phyloP scores from a whole-genome alignment of 2,329 filamentous ascomycete species.

The Hirsutella rhossiliensis region DNA sequence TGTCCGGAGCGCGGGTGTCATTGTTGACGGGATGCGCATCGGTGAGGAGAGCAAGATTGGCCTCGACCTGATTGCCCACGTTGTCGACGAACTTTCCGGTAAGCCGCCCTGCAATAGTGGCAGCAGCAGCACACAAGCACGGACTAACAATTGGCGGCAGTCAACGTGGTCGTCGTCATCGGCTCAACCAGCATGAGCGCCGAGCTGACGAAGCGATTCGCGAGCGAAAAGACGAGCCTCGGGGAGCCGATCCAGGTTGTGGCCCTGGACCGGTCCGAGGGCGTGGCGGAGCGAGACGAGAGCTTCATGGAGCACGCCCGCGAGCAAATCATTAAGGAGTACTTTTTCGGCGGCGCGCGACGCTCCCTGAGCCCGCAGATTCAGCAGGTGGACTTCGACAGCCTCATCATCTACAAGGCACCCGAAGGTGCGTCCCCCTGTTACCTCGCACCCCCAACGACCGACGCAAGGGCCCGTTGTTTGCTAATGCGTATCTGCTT shows the following conservation, averaged over 20 bases:
- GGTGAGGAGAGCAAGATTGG: slow-evolving; percentile 53
- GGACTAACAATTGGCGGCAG: slow-evolving; percentile 36
- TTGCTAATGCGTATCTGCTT: too few species aligned
- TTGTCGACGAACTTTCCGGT: slow-evolving; percentile 47
- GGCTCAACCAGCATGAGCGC: slow-evolving; percentile 67
- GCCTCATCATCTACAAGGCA: slow-evolving; percentile 61
- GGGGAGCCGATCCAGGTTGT: slow-evolving; percentile 65
- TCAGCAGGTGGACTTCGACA: slow-evolving; percentile 68
- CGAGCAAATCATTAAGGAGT: slow-evolving; percentile 72
- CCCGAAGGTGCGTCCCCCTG: slow-evolving; percentile 38
- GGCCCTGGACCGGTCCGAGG: slow-evolving; percentile 72
- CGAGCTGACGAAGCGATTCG: slow-evolving; percentile 61
- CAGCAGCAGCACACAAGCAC: not conserved
- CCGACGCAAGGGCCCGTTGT: too few species aligned
- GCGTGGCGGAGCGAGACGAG: slow-evolving; percentile 66
- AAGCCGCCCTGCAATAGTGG: not conserved
- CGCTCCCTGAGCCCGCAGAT: slow-evolving; percentile 77
- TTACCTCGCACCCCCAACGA: too few species aligned
- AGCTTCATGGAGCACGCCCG: slow-evolving; percentile 60
- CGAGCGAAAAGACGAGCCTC: slow-evolving; percentile 37
- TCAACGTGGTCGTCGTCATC: slow-evolving; percentile 72
- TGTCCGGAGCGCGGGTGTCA: slow-evolving; percentile 61
- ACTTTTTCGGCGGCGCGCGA: slow-evolving; percentile 80
- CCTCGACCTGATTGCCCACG: slow-evolving; percentile 70
- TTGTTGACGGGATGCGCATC: slow-evolving; percentile 73